Evolutionary conservation across 192 early-diverging fungal species (phyloP).

Genomic region (Coemansia sp.): DNA sequence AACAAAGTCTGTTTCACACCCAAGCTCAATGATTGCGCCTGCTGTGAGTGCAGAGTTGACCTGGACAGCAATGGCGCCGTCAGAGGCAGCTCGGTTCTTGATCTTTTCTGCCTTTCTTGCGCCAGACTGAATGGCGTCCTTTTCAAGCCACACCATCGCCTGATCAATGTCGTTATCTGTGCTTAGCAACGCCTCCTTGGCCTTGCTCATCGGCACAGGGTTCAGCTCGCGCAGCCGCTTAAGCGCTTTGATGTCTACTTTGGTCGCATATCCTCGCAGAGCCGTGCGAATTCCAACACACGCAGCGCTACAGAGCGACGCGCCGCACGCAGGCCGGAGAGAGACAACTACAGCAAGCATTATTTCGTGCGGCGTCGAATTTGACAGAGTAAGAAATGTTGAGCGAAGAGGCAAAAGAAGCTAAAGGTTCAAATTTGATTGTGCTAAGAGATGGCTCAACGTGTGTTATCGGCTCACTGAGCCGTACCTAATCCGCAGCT

Average conservation of each 20-base stretch:
- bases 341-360: background rate
- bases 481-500: slow-evolving; percentile 6
- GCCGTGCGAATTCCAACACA: background rate
- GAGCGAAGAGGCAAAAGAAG: background rate
- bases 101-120: slow-evolving; percentile 83
- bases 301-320: background rate
- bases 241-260: slow-evolving; percentile 62
- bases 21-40: slow-evolving; percentile 70
- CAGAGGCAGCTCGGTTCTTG: slow-evolving; percentile 68
- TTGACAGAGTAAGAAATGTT: background rate
- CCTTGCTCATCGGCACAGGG: slow-evolving; percentile 76
- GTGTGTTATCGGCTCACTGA: background rate
- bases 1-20: slow-evolving; percentile 96
- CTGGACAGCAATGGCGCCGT: slow-evolving; percentile 69
- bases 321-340: background rate
- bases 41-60: slow-evolving; percentile 43
- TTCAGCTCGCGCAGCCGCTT: slow-evolving; percentile 77
- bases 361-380: background rate
- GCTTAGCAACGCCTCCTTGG: slow-evolving; percentile 78
- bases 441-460: background rate
- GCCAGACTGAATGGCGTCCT: slow-evolving; percentile 68
- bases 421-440: background rate
- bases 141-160: slow-evolving; percentile 80
- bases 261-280: slow-evolving; percentile 33
- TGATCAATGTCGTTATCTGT: slow-evolving; percentile 68